Conservation (phyloP, 202 grass and related monocot genomes). For the Alloteropsis angusta region DNA sequence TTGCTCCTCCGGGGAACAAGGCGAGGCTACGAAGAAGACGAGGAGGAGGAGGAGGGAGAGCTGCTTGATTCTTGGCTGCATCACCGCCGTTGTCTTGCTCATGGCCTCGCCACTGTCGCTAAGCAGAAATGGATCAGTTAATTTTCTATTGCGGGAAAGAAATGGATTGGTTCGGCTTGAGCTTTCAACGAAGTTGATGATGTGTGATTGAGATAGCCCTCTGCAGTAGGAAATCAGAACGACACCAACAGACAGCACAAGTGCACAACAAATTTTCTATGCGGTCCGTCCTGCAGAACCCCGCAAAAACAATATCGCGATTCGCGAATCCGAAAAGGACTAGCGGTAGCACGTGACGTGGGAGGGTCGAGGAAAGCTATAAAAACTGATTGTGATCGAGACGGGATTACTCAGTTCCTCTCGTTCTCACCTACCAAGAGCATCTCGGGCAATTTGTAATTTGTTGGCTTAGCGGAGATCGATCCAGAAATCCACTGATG, state of each 20-base stretch:
- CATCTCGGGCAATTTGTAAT: too few species aligned
- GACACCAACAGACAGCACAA: neutral
- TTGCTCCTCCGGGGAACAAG: neutral
- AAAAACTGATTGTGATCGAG: too few species aligned
- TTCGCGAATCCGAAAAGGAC: too few species aligned
- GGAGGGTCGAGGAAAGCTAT: too few species aligned
- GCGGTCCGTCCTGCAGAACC: too few species aligned
- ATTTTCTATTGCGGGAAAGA: too few species aligned
- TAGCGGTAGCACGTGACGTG: too few species aligned
- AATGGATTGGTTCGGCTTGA: too few species aligned
- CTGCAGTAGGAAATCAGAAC: neutral
- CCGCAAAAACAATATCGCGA: too few species aligned
- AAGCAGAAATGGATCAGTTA: neutral
- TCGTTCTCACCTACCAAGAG: neutral
- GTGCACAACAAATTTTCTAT: too few species aligned
- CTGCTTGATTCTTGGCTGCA: neutral
- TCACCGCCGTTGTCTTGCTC: neutral
- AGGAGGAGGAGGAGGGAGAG: neutral
- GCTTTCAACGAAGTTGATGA: neutral
- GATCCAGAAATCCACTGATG: too few species aligned
- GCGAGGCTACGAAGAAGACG: constrained; percentile 12
- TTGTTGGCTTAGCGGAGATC: neutral
- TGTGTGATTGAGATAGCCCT: neutral
- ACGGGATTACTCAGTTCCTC: too few species aligned
- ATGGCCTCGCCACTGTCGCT: neutral